A percentile compares a stretch with the other conserved stretches of the same genome.
phyloP scores from a whole-genome alignment of 2,329 filamentous ascomycete genomes.

The Ceratocystis alfenasii region DNA sequence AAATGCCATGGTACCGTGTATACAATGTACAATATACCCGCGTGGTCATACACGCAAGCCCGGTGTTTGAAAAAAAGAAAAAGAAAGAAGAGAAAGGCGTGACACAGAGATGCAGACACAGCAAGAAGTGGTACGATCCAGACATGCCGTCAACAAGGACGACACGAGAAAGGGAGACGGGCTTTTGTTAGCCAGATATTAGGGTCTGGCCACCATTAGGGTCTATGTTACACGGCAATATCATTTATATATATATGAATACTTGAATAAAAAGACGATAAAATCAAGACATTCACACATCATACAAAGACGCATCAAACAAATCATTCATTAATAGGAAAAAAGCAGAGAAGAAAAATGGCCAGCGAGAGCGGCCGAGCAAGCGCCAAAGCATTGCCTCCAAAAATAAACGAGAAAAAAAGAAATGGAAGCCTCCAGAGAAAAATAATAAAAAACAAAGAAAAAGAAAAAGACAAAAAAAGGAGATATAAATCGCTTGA shows the following conservation, averaged over 20 bases:
- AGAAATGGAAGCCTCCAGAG: conserved; percentile 4
- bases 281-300: background rate
- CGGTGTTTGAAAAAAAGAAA: background rate
- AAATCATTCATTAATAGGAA: conserved; percentile 1
- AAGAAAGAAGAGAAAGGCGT: background rate
- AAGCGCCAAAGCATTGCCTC: conserved; percentile 7
- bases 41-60: too few species aligned
- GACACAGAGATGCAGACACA: background rate
- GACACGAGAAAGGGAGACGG: background rate
- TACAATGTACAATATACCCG: too few species aligned
- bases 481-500: conserved; percentile 8
- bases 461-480: background rate
- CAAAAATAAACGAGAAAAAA: conserved; percentile 7
- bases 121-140: background rate
- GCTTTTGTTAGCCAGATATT: background rate
- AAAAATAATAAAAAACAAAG: background rate
- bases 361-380: background rate
- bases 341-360: conserved; percentile 8
- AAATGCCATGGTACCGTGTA: too few species aligned
- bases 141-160: background rate
- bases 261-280: background rate
- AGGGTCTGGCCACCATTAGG: background rate
- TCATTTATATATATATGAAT: background rate
- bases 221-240: background rate
- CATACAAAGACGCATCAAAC: background rate